Evolutionary conservation across 768 basidiomycete species (phyloP), one percentile per base, ranked within the genome.

Genomic region (Auricularia auricula-judae): DNA sequence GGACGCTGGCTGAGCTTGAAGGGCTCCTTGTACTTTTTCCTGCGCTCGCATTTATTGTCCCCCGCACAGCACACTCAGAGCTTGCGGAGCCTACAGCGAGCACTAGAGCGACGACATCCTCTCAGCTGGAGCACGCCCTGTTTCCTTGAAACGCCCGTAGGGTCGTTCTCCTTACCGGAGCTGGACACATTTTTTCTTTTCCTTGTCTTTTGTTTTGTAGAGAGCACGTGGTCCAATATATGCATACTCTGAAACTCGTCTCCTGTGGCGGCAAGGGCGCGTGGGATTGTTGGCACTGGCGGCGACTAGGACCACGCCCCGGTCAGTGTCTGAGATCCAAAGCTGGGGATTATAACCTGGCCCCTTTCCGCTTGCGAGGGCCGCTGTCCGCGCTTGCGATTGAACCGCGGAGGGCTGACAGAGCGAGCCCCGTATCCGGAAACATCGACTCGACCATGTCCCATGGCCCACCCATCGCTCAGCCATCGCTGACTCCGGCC

Each of bases 71-170:
- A 4, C 29, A 29, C 56, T 29, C 56, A 59, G 16, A 51, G 56
- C 56, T 11, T 12, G 56, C 56, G 56, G 56, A 59, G 56, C 56
- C 56, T 59, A 59, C 56, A 59, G 56, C 34, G 56, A 18, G 56
- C 23, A n/a, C 56, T 59, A 59, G 56, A 59, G 2, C 29, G 29
- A 59, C 56, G 56, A 14, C 21, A 14, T 29, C 56, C 56, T 59
- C 56, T 59, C 56, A 59, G 56, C 56, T 59, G 56, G 56, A 59
- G 56, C 56, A 59, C 56, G 56, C 56, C 21, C 56, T 51, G 47
- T 51, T 51, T 51, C 21, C 2, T 10, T 18, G 39, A 42, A 42
- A 42, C 39, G 29, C 53, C 12, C 23, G 56, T 59, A 35, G 56
- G 56, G 56, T 34, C 2, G 56, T 8, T 51, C 56, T 59, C 56